Evolutionary conservation across 2,329 filamentous ascomycete species (phyloP).

Genomic region (Emmonsiellopsis sp.): DNA sequence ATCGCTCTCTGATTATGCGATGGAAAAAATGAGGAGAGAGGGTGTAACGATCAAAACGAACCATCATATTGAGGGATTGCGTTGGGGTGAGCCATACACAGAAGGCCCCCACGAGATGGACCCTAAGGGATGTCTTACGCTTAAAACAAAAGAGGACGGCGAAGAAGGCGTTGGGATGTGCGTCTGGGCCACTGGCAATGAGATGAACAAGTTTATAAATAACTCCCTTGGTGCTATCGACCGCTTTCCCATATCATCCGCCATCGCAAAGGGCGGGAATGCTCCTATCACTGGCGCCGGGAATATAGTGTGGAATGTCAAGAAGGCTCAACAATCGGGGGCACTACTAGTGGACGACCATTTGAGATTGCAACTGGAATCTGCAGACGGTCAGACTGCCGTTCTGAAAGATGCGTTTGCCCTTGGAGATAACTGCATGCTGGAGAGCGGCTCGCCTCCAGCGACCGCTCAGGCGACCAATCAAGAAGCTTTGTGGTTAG

Average conservation of each 20-base stretch:
- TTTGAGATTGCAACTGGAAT: constrained; percentile 45
- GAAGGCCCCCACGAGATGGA: constrained; percentile 29
- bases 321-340: constrained; percentile 38
- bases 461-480: constrained; percentile 51
- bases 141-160: constrained; percentile 48
- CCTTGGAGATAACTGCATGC: constrained; percentile 47
- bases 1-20: constrained; percentile 46
- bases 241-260: constrained; percentile 10
- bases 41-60: constrained; percentile 50
- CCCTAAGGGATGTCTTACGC: constrained; percentile 38
- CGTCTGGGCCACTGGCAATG: constrained; percentile 50
- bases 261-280: constrained; percentile 1
- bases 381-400: constrained; percentile 24
- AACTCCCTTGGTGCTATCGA: constrained; percentile 26
- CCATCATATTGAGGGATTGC: constrained; percentile 46
- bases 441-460: constrained; percentile 42
- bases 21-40: constrained; percentile 45
- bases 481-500: constrained; percentile 51
- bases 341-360: constrained; percentile 47
- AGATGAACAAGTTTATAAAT: constrained; percentile 46
- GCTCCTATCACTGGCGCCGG: constrained; percentile 6
- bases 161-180: constrained; percentile 51
- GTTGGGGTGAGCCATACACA: constrained; percentile 39
- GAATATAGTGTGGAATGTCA: constrained; percentile 37
- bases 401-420: constrained; percentile 46